A percentile compares a stretch with the other conserved stretches of the same genome.
Conservation (phyloP, 305 asterid genomes). For the Euphrasia arctica region DNA sequence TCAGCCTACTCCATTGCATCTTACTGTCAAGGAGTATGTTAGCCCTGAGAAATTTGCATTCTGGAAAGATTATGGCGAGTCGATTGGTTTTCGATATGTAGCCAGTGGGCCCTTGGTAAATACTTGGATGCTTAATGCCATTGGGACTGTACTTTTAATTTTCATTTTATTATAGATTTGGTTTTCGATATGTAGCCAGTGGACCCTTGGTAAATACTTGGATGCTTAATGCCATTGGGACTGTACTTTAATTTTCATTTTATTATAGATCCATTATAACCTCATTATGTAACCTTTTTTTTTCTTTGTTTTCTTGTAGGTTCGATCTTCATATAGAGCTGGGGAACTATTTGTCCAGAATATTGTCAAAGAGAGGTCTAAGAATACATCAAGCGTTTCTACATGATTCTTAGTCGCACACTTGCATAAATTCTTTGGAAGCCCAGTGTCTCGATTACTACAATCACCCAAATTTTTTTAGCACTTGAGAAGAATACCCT, state of each 20-base stretch:
- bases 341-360: constrained; percentile 93
- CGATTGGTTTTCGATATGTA: constrained; percentile 90
- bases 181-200: constrained; percentile 96
- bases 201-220: constrained; percentile 80
- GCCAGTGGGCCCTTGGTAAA: constrained; percentile 98
- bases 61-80: constrained; percentile 97
- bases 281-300: not conserved
- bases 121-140: constrained; percentile 10
- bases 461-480: no score
- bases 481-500: no score
- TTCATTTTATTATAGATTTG: constrained; percentile 28
- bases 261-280: not conserved
- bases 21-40: constrained; percentile 86
- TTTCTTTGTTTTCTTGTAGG: constrained; percentile 41
- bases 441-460: no score
- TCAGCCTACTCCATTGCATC: constrained; percentile 99
- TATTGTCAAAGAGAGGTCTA: constrained; percentile 71
- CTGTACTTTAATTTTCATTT: constrained; percentile 11
- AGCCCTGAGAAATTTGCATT: constrained; percentile 83
- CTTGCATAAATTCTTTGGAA: no score
- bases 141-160: constrained; percentile 6
- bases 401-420: no score
- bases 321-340: constrained; percentile 96
- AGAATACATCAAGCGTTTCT: constrained; percentile 10
- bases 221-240: constrained; percentile 2